A percentile compares a stretch with the other conserved stretches of the same genome.
These are phyloP conservation scores for Pelargonium nanum DNA, from an alignment of 345 rosid species.

Conservation along the genomic window DNA sequence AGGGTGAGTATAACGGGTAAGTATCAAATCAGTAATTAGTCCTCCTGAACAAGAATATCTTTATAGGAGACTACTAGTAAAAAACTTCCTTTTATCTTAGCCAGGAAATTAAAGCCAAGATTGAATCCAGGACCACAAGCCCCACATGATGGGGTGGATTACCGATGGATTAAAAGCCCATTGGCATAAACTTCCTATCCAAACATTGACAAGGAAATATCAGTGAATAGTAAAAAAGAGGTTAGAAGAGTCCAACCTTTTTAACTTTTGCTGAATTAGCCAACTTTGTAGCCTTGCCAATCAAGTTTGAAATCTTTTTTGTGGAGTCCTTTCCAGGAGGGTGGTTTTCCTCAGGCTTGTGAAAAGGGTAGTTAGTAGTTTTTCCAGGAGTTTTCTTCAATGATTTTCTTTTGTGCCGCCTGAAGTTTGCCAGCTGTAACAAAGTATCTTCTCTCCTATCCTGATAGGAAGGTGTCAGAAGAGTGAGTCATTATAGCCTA, in stretches of 20 bases:
- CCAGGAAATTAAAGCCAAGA: not conserved
- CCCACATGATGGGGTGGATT: not conserved
- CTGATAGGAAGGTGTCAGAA: conserved; percentile 35
- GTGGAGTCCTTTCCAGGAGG: conserved; percentile 87
- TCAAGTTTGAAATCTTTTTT: conserved; percentile 70
- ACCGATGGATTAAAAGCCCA: not conserved
- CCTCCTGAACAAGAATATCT: not conserved
- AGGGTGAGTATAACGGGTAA: not conserved
- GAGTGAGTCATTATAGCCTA: conserved; percentile 8
- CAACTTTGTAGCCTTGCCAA: conserved; percentile 76
- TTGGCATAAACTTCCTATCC: not conserved
- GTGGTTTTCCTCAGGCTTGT: conserved; percentile 91
- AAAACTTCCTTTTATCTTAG: not conserved
- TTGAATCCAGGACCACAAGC: not conserved
- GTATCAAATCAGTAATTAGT: not conserved
- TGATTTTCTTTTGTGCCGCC: conserved; percentile 79
- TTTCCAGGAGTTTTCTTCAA: conserved; percentile 65
- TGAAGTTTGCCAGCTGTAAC: conserved; percentile 74
- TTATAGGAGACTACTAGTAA: not conserved
- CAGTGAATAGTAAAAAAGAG: not conserved
- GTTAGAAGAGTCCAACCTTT: conserved; percentile 41
- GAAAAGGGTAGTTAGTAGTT: conserved; percentile 56
- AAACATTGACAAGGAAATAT: not conserved
- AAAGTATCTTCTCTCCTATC: conserved; percentile 94
- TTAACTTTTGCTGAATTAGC: conserved; percentile 82